These are phyloP conservation scores for Populus hybrid DNA, from an alignment of 441 rosid genomes.

Conservation along the genomic window DNA sequence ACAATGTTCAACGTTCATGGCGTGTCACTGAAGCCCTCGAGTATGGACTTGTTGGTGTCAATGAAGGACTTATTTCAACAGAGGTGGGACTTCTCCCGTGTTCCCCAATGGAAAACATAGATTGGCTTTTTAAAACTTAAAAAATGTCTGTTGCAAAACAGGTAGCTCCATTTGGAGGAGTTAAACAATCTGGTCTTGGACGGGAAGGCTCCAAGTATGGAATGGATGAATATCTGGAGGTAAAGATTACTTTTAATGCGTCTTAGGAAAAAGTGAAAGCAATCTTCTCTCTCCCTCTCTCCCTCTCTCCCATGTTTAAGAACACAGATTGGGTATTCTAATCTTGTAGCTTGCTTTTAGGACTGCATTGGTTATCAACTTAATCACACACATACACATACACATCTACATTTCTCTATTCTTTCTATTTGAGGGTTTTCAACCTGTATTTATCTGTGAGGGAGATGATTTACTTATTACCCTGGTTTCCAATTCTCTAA, in stretches of 20 bases:
- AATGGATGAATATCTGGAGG: slow-evolving; percentile 91
- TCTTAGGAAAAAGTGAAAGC: not conserved
- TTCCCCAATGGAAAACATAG: slow-evolving; percentile 3
- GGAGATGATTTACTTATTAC: not conserved
- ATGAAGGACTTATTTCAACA: slow-evolving; percentile 88
- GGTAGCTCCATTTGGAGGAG: slow-evolving; percentile 99
- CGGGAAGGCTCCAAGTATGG: slow-evolving; percentile 98
- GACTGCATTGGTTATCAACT: not conserved
- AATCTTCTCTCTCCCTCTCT: no score
- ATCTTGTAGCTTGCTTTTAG: not conserved
- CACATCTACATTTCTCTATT: not conserved
- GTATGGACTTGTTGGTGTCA: slow-evolving; percentile 85
- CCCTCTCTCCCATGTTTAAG: no score
- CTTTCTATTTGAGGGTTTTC: not conserved
- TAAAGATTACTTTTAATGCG: slow-evolving; percentile 14
- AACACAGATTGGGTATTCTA: no score
- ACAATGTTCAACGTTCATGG: slow-evolving; percentile 84
- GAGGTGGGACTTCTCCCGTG: slow-evolving; percentile 48
- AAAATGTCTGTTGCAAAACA: slow-evolving; percentile 24
- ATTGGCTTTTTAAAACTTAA: slow-evolving; percentile 14
- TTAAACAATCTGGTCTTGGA: slow-evolving; percentile 95
- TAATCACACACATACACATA: not conserved
- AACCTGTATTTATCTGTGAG: not conserved
- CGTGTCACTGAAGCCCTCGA: slow-evolving; percentile 94
- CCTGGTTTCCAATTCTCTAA: not conserved